These are phyloP conservation scores for Neurospora discreta DNA, from an alignment of 495 filamentous ascomycete genomes.

Conservation along the genomic window DNA sequence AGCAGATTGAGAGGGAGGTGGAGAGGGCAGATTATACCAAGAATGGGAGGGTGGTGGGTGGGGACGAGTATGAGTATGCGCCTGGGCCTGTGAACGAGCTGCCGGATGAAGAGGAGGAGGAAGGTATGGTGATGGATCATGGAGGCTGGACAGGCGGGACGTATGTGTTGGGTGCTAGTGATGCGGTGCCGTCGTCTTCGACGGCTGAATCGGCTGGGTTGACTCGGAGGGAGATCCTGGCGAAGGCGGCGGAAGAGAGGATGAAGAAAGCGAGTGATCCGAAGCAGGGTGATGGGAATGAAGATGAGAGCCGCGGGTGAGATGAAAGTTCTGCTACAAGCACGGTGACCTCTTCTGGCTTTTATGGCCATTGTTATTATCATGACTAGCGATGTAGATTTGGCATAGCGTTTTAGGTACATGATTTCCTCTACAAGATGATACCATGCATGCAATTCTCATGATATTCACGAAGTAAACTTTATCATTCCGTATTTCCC, in stretches of 20 bases:
- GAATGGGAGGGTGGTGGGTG: slow-evolving; percentile 52
- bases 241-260: slow-evolving; percentile 64
- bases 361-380: not conserved
- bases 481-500: too few species aligned
- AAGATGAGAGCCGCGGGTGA: not conserved
- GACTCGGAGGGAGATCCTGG: slow-evolving; percentile 58
- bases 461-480: not conserved
- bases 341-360: not conserved
- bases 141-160: slow-evolving; percentile 81
- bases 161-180: slow-evolving; percentile 58
- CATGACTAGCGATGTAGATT: not conserved
- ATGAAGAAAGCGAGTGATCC: slow-evolving; percentile 40
- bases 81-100: slow-evolving; percentile 6
- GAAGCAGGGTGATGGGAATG: slow-evolving; percentile 3
- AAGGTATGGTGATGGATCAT: slow-evolving; percentile 56
- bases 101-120: slow-evolving; percentile 32
- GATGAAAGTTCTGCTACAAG: not conserved
- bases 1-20: slow-evolving; percentile 80
- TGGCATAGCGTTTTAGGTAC: not conserved
- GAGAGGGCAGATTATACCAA: slow-evolving; percentile 62
- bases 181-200: slow-evolving; percentile 6
- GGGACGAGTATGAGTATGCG: slow-evolving; percentile 67
- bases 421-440: not conserved
- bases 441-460: not conserved
- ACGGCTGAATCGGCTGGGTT: slow-evolving; percentile 9